Base-by-base conservation (phyloP, 1,284 basidiomycete species). In the Paramarasmius palmivorus region DNA sequence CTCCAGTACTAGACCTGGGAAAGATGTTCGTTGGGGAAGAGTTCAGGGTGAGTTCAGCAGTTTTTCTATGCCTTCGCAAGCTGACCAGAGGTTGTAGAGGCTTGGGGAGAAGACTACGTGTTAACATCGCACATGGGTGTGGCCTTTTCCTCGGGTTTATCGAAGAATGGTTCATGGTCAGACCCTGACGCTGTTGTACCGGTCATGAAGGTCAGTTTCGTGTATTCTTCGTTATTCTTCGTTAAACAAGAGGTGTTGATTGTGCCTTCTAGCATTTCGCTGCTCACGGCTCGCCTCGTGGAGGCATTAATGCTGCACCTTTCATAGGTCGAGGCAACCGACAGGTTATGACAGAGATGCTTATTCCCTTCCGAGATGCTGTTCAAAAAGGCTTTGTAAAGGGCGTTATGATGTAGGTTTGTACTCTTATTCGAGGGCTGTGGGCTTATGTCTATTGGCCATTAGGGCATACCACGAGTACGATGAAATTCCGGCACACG, bases 1-100 rank as follows among this genome's bases (percentile, higher is more conserved):
- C 64, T 10, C 65, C 66, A 6, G 65, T 68, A 12, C 56, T 68
- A 22, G 66, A 68, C 54, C 53, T 68, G 9, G 66, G 61, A 67
- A 66, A 52, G 66, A 68, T 22, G 59, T 64, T 23, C 54, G 66
- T 12, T 68, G 66, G 66, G 66, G 66, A 14, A 56, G 65, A 23
- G 63, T 63, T 9, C 64, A 67, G 56, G 65, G 62, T 61, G 42
- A 9, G 46, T n/a, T 15, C 20, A 12, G 5, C 32, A 25, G 8
- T 37, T 29, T 7, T 42, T n/a, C 32, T 9, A 9, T 36, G 19
- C 22, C 12, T 17, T 14, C 25, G 12, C 14, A 7, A 44, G n/a
- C 26, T 49, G 2, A 44, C 37, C 44, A 3, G 12, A 17, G 8
- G 14, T 2, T 41, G 2, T 41, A 65, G 65, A 66, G 59, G 63